Base-by-base conservation (phyloP, 148 eudicot genomes). In the Rhododendron ferrugineum region DNA sequence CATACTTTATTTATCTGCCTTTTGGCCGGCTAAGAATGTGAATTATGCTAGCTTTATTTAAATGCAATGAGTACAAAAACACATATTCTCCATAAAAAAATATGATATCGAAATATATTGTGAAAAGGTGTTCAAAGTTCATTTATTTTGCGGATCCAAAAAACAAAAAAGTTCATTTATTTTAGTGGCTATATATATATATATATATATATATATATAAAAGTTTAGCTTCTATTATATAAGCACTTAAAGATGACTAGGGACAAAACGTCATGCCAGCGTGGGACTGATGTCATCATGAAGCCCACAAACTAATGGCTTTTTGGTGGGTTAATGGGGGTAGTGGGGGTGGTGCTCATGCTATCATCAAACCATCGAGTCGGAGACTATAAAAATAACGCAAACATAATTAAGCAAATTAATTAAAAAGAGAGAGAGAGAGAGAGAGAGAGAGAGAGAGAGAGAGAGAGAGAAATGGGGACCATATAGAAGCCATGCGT, bases 201-300 rank as follows among this genome's bases (percentile, higher is more conserved):
- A n/a, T n/a, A n/a, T n/a, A n/a, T n/a, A n/a, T n/a, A n/a, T n/a
- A n/a, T n/a, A n/a, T n/a, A n/a, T n/a, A n/a, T n/a, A n/a, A n/a
- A n/a, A n/a, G n/a, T n/a, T n/a, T n/a, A n/a, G n/a, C n/a, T n/a
- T n/a, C n/a, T n/a, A n/a, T n/a, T 32, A 37, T 37, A 40, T 40
- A 40, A 40, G 42, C 54, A 23, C 28, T 26, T 14, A 79, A 79
- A 60, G 32, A 26, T 75, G 58, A 11, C 3, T 22, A 52, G 66
- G 84, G 73, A 68, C 47, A 26, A 86, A 84, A 87, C 94, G 94
- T 92, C 92, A 92, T 88, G 91, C 87, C 82, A 92, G 88, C 89
- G 89, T 92, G 91, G 85, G 89, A 82, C 66, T 89, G 91, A 92
- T 88, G 90, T 88, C 90, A 92, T 90, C 52, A 87, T 91, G 79